Conservation (phyloP, 2,329 filamentous ascomycete species). For the Calonectria hongkongensis region DNA sequence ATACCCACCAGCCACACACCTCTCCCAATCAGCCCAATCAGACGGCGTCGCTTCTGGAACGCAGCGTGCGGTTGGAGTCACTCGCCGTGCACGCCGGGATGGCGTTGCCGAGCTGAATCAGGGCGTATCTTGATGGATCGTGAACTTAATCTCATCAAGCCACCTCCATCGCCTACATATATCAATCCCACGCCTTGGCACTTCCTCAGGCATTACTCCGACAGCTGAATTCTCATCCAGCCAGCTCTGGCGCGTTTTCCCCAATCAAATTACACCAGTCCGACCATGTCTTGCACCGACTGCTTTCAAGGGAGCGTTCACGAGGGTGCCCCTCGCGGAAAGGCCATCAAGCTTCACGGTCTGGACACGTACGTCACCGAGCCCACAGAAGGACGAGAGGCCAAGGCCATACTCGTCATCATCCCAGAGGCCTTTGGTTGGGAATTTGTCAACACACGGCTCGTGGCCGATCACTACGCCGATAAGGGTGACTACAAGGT, state of each 20-base stretch:
- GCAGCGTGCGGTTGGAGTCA: constrained; percentile 1
- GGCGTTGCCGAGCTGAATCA: background rate
- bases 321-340: constrained; percentile 66
- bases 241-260: too few species aligned
- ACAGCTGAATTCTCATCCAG: background rate
- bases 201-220: background rate
- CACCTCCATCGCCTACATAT: background rate
- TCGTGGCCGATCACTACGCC: constrained; percentile 74
- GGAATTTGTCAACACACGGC: constrained; percentile 70
- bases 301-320: constrained; percentile 70
- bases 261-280: background rate
- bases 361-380: constrained; percentile 69
- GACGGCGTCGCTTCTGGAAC: background rate
- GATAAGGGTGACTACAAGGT: constrained; percentile 69
- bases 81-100: background rate
- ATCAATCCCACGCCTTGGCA: background rate
- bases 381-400: constrained; percentile 53
- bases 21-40: background rate
- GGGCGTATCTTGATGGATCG: background rate
- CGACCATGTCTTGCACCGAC: constrained; percentile 60
- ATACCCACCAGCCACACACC: background rate
- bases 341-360: constrained; percentile 67
- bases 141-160: background rate
- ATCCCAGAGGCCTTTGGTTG: constrained; percentile 75
- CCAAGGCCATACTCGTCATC: constrained; percentile 71